phyloP scores from a whole-genome alignment of 768 basidiomycete species.

The Phlebiopsis gigantea region DNA sequence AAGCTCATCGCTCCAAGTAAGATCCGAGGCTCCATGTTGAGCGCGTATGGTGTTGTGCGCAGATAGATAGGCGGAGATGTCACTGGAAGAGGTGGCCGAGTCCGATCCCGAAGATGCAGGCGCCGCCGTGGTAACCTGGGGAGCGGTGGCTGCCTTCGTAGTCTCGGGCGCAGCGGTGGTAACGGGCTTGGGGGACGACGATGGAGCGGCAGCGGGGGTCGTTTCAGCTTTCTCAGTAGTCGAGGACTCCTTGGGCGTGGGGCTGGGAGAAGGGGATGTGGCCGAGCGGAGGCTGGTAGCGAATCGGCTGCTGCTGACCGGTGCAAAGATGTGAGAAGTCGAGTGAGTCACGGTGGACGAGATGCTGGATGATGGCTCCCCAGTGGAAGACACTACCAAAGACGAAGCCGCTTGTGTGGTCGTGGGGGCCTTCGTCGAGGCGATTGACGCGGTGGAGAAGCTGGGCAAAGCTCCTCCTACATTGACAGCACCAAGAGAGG shows the following conservation, averaged over 20 bases:
- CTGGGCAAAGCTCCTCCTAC: background rate
- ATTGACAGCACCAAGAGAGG: background rate
- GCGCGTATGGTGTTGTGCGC: conserved; percentile 61
- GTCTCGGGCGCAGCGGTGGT: background rate
- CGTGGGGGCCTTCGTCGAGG: conserved; percentile 10
- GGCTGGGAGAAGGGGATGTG: conserved; percentile 8
- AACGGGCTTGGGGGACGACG: background rate
- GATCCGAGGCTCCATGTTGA: conserved; percentile 53
- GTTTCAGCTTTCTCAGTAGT: background rate
- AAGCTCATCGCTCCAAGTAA: conserved; percentile 60
- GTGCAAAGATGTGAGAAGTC: conserved; percentile 1
- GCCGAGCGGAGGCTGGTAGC: conserved; percentile 7
- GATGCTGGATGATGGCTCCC: too few relatives aligned
- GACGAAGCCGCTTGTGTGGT: conserved; percentile 13
- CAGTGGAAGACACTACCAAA: conserved; percentile 1
- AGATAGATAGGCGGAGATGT: conserved; percentile 48
- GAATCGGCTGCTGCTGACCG: background rate
- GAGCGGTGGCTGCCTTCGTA: conserved; percentile 14
- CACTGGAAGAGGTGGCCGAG: conserved; percentile 30
- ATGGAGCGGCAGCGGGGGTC: conserved; percentile 12
- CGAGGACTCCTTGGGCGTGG: conserved; percentile 5
- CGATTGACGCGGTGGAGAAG: conserved; percentile 7
- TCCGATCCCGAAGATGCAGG: background rate
- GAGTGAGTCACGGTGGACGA: background rate
- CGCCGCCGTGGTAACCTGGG: conserved; percentile 5